Base-by-base conservation (phyloP, 306 rosid genomes). In the Amphicarpaea edgeworthii region DNA sequence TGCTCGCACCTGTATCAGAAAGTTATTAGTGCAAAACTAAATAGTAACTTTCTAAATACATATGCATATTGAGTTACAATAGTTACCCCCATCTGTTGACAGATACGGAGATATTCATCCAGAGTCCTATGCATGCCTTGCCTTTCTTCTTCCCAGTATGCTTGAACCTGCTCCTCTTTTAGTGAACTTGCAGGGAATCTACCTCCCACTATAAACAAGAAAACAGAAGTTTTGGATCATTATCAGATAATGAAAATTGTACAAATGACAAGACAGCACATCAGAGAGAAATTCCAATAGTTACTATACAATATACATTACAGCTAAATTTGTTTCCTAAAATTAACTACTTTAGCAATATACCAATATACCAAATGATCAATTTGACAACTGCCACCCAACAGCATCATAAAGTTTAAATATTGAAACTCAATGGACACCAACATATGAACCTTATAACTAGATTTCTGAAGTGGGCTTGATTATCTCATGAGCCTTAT, bases 41-140 rank as follows among this genome's bases (percentile, higher is more conserved):
- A 58, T 9, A n/a, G n/a, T n/a, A 65, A 81, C 24, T 21, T 59
- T 67, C 65, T 42, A 66, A 59, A 21, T 21, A 30, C 49, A 46
- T 34, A 42, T 32, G 59, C 23, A 60, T 46, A 59, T 70, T 50
- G 40, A 65, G 38, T 51, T 34, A 37, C 26, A 15, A 71, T 16
- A 61, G 4, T 30, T 90, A 92, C 97, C 97, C 97, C 96, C 86
- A 58, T 89, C 72, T 67, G 85, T 12, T 37, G 83, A 70, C 93
- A 92, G 54, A 86, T 64, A 28, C 17, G 65, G 65, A 92, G 80
- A 78, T 87, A 87, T 12, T 86, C 97, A 37, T 86, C 87, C 28
- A 95, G 85, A 84, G 21, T 77, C 91, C 80, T 88, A 12, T 78
- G 74, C 96, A 86, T 86, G 66, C 41, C 65, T 86, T 89, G 92